Percentiles rank a stretch among this genome's conserved stretches.
phyloP scores from a whole-genome alignment of 139 green algal species.

The Haematococcus sp. region DNA sequence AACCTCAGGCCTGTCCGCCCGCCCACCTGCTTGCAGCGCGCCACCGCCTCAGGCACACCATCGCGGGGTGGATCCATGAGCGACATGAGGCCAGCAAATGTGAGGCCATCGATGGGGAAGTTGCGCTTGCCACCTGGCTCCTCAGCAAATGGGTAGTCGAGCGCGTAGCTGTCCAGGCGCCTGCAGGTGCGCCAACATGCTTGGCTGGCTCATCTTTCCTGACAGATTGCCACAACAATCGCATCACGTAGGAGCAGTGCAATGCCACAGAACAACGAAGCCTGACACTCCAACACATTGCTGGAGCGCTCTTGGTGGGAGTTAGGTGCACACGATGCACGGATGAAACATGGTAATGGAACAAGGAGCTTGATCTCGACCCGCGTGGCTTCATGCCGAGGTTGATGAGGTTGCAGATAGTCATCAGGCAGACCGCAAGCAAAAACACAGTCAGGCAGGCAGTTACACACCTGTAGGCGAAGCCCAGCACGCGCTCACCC shows the following conservation, averaged over 20 bases:
- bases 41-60: conserved; percentile 70
- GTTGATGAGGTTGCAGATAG: too few relatives aligned
- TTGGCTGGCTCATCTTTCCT: not conserved
- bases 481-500: conserved; percentile 74
- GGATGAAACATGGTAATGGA: too few relatives aligned
- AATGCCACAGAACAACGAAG: conserved; percentile 22
- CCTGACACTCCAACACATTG: too few relatives aligned
- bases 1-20: too few relatives aligned
- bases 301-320: not conserved
- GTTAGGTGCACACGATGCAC: not conserved
- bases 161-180: conserved; percentile 30
- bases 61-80: conserved; percentile 79
- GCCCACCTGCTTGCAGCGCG: not conserved
- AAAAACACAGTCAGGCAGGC: too few relatives aligned
- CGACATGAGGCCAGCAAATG: conserved; percentile 73
- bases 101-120: conserved; percentile 58
- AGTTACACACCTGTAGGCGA: conserved; percentile 55
- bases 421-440: too few relatives aligned
- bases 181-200: too few relatives aligned
- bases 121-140: conserved; percentile 60
- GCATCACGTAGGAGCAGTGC: not conserved
- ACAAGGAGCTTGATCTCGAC: too few relatives aligned
- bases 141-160: conserved; percentile 53
- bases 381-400: too few relatives aligned
- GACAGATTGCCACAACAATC: not conserved